Evolutionary conservation across 2,329 filamentous ascomycete species (phyloP), one percentile per base, ranked within the genome.

Genomic region (Scytalidium sp.): DNA sequence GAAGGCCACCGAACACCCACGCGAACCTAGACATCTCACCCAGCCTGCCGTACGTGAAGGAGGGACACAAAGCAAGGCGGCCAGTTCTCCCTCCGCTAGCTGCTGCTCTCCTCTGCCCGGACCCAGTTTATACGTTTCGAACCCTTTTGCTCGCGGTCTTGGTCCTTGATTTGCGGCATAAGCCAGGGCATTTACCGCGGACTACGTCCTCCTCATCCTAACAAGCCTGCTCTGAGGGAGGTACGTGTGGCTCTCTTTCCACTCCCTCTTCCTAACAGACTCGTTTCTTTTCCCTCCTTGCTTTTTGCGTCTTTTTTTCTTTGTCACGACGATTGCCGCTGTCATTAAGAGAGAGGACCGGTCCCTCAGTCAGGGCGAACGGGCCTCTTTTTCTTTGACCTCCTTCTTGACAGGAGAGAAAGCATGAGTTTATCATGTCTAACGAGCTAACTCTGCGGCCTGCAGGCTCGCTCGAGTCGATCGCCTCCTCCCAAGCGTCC

Each of bases 401-500:
- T 41, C 10, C 45, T 20, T 22, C 27, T 45, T 43, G 4, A 13
- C 17, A 41, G 40, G 15, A 19, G 15, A 25, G 20, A 41, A 44
- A 59, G 57, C 52, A 63, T 63, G 61, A 59, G 45, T 56, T n/a
- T 47, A 60, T 51, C 50, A 65, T 64, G 62, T 48, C 60, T 54
- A 56, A 64, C 47, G 56, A 60, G 58, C 60, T 64, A 50, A 64
- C 58, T 50, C 55, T 57, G 51, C 55, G 55, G 50, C 56, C 61
- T 48, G 32, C 52, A 61, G 61, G 56, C 54, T 57, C 59, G 49
- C 50, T 57, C 54, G 60, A 63, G 47, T 60, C 58, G 45, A 59
- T 32, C 39, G 41, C 56, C 29, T 58, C 58, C 47, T 59, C 56
- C 29, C 49, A 49, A 19, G 50, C 56, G 20, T 53, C 54, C 27